Evolutionary conservation across 2,329 filamentous ascomycete genomes (phyloP).

Genomic region (Trichoderma arundinaceum): DNA sequence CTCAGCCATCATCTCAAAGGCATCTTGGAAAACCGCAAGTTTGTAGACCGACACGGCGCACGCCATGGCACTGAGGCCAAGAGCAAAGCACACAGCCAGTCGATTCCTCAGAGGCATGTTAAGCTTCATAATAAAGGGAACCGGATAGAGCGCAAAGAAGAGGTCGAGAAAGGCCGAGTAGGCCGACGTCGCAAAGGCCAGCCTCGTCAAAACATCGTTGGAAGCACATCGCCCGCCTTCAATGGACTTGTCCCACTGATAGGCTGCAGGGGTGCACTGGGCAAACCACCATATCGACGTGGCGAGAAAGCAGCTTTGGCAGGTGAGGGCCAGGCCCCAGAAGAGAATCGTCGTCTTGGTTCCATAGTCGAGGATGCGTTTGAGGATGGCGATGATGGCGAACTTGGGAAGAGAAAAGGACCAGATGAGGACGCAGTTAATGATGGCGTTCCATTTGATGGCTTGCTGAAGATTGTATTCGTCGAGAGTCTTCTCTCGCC

Average conservation of each 20-base stretch:
- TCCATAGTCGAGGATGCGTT: conserved; percentile 40
- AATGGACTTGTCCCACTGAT: conserved; percentile 37
- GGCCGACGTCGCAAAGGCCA: conserved; percentile 40
- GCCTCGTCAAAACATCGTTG: conserved; percentile 34
- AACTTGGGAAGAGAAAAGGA: conserved; percentile 40
- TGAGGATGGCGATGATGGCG: conserved; percentile 39
- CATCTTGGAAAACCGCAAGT: conserved; percentile 36
- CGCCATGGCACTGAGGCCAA: conserved; percentile 37
- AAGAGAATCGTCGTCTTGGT: conserved; percentile 37
- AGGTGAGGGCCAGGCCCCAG: conserved; percentile 37
- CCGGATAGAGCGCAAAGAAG: conserved; percentile 40
- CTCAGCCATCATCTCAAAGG: conserved; percentile 36
- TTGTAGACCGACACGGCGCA: conserved; percentile 40
- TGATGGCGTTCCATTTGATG: conserved; percentile 39
- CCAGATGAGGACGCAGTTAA: conserved; percentile 39
- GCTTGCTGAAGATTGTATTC: conserved; percentile 31
- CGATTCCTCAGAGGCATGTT: conserved; percentile 39
- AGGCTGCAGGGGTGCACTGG: conserved; percentile 37
- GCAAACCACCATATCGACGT: conserved; percentile 40
- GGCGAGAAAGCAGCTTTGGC: conserved; percentile 37
- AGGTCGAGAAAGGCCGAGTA: conserved; percentile 39
- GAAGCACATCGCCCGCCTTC: conserved; percentile 34
- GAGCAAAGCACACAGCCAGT: conserved; percentile 36
- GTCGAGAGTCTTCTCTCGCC: conserved; percentile 31
- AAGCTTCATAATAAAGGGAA: conserved; percentile 39